These are phyloP conservation scores for Polyporus arcularius DNA, from an alignment of 768 basidiomycete species.

Conservation along the genomic window DNA sequence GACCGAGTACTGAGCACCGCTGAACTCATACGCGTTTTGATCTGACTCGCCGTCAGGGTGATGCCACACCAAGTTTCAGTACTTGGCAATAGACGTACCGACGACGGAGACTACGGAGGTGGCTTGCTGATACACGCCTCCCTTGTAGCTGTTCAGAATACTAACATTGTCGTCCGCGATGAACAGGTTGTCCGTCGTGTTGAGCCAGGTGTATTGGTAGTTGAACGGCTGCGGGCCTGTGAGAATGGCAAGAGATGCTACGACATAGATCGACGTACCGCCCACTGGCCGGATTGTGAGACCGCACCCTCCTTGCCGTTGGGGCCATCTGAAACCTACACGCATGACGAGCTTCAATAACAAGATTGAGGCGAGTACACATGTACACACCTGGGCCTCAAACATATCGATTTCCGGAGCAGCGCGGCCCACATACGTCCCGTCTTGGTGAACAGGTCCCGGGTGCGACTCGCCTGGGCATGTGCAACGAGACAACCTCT, in stretches of 20 bases:
- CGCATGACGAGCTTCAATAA: constrained; percentile 44
- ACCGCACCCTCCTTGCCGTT: constrained; percentile 4
- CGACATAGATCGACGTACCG: constrained; percentile 42
- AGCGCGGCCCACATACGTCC: no score
- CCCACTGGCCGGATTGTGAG: constrained; percentile 86
- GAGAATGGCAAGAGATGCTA: not conserved
- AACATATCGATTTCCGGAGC: no score
- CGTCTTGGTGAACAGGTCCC: no score
- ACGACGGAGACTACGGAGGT: constrained; percentile 42
- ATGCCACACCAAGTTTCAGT: no score
- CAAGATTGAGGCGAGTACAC: no score
- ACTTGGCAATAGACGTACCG: constrained; percentile 16
- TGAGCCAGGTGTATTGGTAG: constrained; percentile 66
- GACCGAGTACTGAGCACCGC: constrained; percentile 56
- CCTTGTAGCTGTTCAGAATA: constrained; percentile 63
- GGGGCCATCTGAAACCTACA: constrained; percentile 62
- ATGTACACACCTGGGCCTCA: constrained; percentile 28
- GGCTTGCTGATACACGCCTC: constrained; percentile 83
- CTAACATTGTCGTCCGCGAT: constrained; percentile 58
- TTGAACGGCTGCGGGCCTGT: constrained; percentile 65
- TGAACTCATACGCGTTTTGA: constrained; percentile 66
- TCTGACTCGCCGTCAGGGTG: constrained; percentile 38
- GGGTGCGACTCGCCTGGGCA: no score
- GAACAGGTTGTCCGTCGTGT: constrained; percentile 56
- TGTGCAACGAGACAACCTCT: no score